A percentile compares a stretch with the other conserved stretches of the same genome.
Evolutionary conservation across 371 early-diverging fungal species (phyloP).

Genomic region (Neoconidiobolus thromboides): DNA sequence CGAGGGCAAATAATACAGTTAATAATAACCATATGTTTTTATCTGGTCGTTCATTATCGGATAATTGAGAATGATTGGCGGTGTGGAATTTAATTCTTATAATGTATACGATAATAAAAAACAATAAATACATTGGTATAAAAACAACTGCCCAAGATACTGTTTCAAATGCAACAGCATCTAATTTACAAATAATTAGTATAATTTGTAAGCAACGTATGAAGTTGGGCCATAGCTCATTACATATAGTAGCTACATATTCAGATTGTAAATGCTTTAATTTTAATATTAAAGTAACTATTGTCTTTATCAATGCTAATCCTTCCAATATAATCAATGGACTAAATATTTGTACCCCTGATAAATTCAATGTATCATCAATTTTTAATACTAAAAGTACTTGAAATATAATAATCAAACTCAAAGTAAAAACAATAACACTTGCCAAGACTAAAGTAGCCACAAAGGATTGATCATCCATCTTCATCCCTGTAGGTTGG

Average conservation of each 20-base stretch:
- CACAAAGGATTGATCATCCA: background rate
- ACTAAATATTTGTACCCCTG: slow-evolving; percentile 34
- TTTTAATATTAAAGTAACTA: slow-evolving; percentile 10
- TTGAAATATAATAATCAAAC: slow-evolving; percentile 24
- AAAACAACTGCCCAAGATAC: slow-evolving; percentile 63
- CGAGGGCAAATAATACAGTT: slow-evolving; percentile 24
- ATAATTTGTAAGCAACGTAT: slow-evolving; percentile 31
- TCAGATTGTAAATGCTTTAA: background rate
- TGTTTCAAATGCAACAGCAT: slow-evolving; percentile 16
- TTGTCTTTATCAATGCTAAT: slow-evolving; percentile 17
- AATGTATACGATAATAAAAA: slow-evolving; percentile 29
- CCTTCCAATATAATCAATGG: slow-evolving; percentile 51
- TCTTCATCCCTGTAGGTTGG: slow-evolving; percentile 1
- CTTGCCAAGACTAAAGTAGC: background rate
- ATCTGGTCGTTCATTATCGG: slow-evolving; percentile 18
- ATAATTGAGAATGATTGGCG: slow-evolving; percentile 25
- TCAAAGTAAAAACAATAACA: slow-evolving; percentile 11
- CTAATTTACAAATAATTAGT: slow-evolving; percentile 37
- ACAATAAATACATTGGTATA: slow-evolving; percentile 51
- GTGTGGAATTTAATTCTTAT: slow-evolving; percentile 22
- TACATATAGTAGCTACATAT: too few species aligned
- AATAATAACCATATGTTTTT: slow-evolving; percentile 32
- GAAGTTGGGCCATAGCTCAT: slow-evolving; percentile 23
- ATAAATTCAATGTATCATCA: slow-evolving; percentile 25
- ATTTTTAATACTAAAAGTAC: slow-evolving; percentile 27